A percentile compares a stretch with the other conserved stretches of the same genome.
Evolutionary conservation across 31 red algal species (phyloP).

Genomic region (Asparagopsis taxiformis): DNA sequence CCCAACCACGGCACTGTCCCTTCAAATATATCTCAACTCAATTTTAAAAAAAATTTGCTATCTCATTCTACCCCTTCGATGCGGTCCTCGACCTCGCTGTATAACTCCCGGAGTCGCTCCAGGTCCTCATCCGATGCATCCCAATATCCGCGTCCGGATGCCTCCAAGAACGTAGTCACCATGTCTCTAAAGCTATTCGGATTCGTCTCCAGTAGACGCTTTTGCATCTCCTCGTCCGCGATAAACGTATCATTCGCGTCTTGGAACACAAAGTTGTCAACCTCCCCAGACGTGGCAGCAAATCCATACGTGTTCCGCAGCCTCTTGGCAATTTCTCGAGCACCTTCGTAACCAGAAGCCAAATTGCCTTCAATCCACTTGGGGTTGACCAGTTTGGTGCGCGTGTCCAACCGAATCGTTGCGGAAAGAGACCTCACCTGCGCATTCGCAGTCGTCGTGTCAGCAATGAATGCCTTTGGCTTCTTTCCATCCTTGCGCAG

Average conservation of each 20-base stretch:
- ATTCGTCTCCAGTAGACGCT: conserved; percentile 88
- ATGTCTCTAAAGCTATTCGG: conserved; percentile 98
- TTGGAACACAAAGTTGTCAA: conserved; percentile 99
- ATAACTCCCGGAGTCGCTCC: conserved; percentile 91
- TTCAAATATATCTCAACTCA: not conserved
- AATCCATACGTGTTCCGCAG: conserved; percentile 97
- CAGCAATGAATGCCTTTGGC: conserved; percentile 91
- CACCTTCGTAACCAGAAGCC: conserved; percentile 95
- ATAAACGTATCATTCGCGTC: conserved; percentile 98
- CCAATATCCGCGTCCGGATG: conserved; percentile 94
- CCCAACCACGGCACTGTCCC: not conserved
- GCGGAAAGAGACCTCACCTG: conserved; percentile 91
- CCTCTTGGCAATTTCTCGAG: conserved; percentile 93
- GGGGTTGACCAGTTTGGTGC: conserved; percentile 98
- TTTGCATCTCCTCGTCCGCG: conserved; percentile 95
- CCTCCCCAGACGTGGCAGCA: conserved; percentile 91
- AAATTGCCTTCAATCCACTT: conserved; percentile 99
- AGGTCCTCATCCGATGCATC: conserved; percentile 97
- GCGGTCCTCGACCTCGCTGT: conserved; percentile 96
- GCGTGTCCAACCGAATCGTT: conserved; percentile 92
- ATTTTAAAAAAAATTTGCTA: no score
- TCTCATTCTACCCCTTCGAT: conserved; percentile 95
- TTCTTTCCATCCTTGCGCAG: conserved; percentile 94
- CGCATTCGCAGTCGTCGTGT: conserved; percentile 97
- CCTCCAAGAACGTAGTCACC: conserved; percentile 98